Base-by-base conservation (phyloP, 169 alveolate genomes). In the Plasmodium relictum region DNA sequence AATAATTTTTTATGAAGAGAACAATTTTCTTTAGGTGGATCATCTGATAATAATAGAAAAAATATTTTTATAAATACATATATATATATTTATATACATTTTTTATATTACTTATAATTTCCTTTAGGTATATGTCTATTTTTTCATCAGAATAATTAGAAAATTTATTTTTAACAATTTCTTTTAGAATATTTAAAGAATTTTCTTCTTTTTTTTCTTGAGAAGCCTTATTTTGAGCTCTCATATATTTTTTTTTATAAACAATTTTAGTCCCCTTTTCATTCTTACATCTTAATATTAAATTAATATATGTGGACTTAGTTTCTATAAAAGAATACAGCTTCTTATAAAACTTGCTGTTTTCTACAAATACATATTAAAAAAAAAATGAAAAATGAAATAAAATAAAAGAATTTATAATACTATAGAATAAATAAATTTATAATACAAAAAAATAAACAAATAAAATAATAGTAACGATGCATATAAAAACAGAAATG, bases 21-120 rank as follows among this genome's bases (percentile, higher is more conserved):
- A 7, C 92, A 86, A 16, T 86, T 86, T 52, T 86, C 92, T 18
- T 59, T 31, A 0, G 92, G 92, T 18, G 92, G 88, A 16, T 86
- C 48, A 44, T 37, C 92, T 86, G 63, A 37, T 54, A 14, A n/a
- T 65, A 0, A 8, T 20, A 42, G n/a, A 0, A 69, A 14, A 9
- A 2, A 59, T 1, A 59, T 22, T 16, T 10, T 16, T 16, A 59
- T 10, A 59, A 7, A 59, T 59, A 59, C 22, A 59, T 6, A 59
- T 16, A 59, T 22, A 59, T 59, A 59, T 8, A 59, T 59, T 18
- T 22, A 59, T 59, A 56, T 56, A 59, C 18, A 59, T 22, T 18
- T 59, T 2, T 7, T 59, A 22, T 59, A 20, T 42, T 86, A 86
- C 92, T 56, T 44, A 71, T 39, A 45, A 86, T n/a, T 69, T 70